Evolutionary conservation across 176 grass and related monocot genomes (phyloP), one percentile per base, ranked within the genome.

Genomic region (Stipa capillata): DNA sequence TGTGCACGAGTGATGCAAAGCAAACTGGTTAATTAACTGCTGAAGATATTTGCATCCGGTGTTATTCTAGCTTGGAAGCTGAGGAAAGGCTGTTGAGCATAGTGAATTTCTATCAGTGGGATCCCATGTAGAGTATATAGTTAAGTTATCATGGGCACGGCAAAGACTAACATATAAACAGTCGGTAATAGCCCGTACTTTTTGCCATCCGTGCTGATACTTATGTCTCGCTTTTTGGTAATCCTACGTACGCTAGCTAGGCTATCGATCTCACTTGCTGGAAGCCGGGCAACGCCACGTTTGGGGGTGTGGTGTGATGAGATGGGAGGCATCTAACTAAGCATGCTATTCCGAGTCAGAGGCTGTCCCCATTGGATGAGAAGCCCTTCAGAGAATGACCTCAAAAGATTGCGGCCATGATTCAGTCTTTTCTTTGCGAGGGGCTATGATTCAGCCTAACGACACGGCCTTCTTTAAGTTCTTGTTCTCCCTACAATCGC

Each of bases 331-430:
- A 36, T 20, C 39, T 55, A n/a, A n/a, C n/a, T n/a, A 73, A 68
- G 85, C 85, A 83, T 79, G 86, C 80, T 66, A 73, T 33, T 73
- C 67, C 9, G 51, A 65, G 73, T 50, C 80, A 73, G 80, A 68
- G 53, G 18, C 40, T 79, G 80, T 65, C 79, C 79, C 85, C 85
- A 82, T 82, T 77, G 79, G 72, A 5, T 1, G 42, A 42, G 72
- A 87, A 87, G 20, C 78, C 78, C 48, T 54, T 12, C 36, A 44
- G 41, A 53, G 20, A 69, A 17, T 8, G 29, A 33, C 50, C 47
- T n/a, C 23, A 8, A 58, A 86, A 75, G 61, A 54, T 41, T 21
- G 34, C 33, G 44, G 43, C 25, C 58, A 81, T 74, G 68, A 65
- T 81, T 80, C 29, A 15, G 15, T 20, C 67, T 70, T 64, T 48